Evolutionary conservation across 2,329 filamentous ascomycete species (phyloP).

Genomic region (Cladosporium sp.): DNA sequence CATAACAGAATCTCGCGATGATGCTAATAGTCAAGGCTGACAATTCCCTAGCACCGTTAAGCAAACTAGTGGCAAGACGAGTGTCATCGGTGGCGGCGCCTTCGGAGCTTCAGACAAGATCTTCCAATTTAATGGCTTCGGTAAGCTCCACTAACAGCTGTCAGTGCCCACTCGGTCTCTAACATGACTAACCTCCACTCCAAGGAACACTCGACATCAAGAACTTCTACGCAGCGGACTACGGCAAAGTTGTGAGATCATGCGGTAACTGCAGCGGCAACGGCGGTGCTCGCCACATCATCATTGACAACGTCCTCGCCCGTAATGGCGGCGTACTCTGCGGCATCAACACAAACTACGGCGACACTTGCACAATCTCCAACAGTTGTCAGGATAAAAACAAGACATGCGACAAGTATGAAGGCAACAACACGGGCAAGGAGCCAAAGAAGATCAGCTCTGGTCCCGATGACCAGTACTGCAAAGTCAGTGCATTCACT

Average conservation of each 20-base stretch:
- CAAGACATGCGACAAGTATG: background rate
- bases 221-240: slow-evolving; percentile 1
- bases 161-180: background rate
- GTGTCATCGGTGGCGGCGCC: slow-evolving; percentile 37
- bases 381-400: background rate
- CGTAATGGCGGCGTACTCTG: background rate
- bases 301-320: background rate
- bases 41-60: slow-evolving; percentile 27
- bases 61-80: slow-evolving; percentile 25
- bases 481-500: background rate
- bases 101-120: slow-evolving; percentile 4
- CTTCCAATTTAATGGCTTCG: slow-evolving; percentile 23
- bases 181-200: background rate
- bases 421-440: background rate
- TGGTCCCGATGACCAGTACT: background rate
- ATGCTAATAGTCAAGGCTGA: background rate
- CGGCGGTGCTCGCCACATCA: background rate
- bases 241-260: background rate
- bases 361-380: background rate
- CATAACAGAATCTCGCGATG: background rate
- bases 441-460: slow-evolving; percentile 4
- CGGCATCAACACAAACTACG: slow-evolving; percentile 4
- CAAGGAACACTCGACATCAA: background rate
- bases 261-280: background rate
- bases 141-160: background rate